A percentile compares a stretch with the other conserved stretches of the same genome.
These are phyloP conservation scores for Populus euphratica DNA, from an alignment of 345 rosid species.

Conservation along the genomic window DNA sequence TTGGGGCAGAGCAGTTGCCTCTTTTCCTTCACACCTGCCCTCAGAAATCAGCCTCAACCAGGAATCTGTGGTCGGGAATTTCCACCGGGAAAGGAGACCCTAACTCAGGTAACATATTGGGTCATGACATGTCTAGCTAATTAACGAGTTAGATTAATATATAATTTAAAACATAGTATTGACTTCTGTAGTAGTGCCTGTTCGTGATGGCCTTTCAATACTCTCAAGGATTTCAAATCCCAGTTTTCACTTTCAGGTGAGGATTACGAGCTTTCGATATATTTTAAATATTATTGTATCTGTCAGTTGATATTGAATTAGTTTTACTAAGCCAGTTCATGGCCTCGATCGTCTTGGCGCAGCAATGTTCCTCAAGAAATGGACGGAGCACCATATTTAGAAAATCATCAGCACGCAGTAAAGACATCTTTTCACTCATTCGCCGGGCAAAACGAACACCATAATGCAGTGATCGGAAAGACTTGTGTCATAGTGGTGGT, in stretches of 20 bases:
- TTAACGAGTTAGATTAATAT: background rate
- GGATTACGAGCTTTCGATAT: background rate
- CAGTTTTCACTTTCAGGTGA: slow-evolving; percentile 53
- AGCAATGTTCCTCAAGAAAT: slow-evolving; percentile 19
- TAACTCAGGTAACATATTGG: slow-evolving; percentile 18
- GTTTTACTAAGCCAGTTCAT: background rate
- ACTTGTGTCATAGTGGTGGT: background rate
- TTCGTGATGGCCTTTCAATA: slow-evolving; percentile 33
- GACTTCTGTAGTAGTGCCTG: slow-evolving; percentile 19
- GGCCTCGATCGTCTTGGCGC: background rate
- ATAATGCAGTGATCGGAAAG: background rate
- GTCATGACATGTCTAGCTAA: no score
- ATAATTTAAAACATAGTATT: background rate
- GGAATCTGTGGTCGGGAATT: slow-evolving; percentile 1
- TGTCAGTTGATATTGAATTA: background rate
- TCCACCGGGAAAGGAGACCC: slow-evolving; percentile 1
- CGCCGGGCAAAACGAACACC: slow-evolving; percentile 41
- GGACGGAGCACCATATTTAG: slow-evolving; percentile 19
- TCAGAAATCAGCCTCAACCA: slow-evolving; percentile 15
- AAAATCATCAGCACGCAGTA: slow-evolving; percentile 11
- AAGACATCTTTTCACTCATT: slow-evolving; percentile 26
- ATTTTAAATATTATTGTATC: no score
- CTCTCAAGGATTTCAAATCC: slow-evolving; percentile 33
- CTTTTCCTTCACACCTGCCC: slow-evolving; percentile 32
- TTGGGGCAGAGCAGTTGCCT: slow-evolving; percentile 29